Base-by-base conservation (phyloP, 2,329 filamentous ascomycete species). In the Grosmannia huntii region DNA sequence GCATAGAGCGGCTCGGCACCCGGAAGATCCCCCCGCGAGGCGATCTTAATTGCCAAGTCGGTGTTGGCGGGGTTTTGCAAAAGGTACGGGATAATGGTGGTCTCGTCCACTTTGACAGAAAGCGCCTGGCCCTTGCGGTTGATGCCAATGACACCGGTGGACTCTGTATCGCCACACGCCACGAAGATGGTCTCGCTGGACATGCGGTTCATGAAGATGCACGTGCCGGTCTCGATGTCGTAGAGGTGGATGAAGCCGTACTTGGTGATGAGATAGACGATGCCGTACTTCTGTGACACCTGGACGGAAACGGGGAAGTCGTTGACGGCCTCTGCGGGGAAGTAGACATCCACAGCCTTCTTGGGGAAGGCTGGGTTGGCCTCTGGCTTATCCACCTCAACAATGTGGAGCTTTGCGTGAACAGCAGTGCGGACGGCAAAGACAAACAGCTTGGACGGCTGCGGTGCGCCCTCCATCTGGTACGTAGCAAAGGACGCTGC, bases 201-300 rank as follows among this genome's bases (percentile, higher is more conserved):
- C 68, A 99, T 99, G 66, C 95, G 87, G 80, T 99, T 99, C 90
- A 99, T 95, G 82, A 96, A 99, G 70, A 99, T 94, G 71, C 90
- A 95, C 14, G 87, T 88, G 60, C 89, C 95, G 9, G 89, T 94
- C 77, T 99, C 95, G 59, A 99, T 83, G 68, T 99, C 95, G 75
- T 99, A 97, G 27, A 99, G 82, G 74, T 99, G 94, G 67, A 99
- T 97, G 75, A 97, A 99, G 57, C 94, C 94, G 68, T 96, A 99
- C 73, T 99, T 99, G 59, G 94, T 99, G 62, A 99, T 90, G 67
- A 99, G 84, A 74, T 96, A 96, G 68, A 99, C 86, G 69, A 99
- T 85, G 68, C 91, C 92, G 73, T 99, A 99, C 75, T 94, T 95
- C 68, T 90, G 85, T 4, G 94, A 97, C 53, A 99, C 86, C 74